A percentile compares a stretch with the other conserved stretches of the same genome.
Conservation (phyloP, 257 asterid species). For the Capsicum pubescens region DNA sequence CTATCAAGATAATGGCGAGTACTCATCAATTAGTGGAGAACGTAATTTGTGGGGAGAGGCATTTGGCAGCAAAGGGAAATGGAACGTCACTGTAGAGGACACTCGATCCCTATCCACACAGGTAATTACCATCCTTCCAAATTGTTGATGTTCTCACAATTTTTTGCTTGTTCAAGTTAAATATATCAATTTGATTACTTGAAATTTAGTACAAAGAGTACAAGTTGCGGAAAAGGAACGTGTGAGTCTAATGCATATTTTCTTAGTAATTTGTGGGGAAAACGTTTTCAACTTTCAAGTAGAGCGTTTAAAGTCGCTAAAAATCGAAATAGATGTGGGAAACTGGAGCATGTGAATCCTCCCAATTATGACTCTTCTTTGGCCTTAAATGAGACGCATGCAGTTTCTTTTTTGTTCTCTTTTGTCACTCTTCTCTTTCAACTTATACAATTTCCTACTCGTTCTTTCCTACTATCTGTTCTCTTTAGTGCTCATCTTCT, state of each 20-base stretch:
- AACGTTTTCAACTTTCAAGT: neutral
- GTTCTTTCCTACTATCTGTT: neutral
- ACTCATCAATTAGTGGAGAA: neutral
- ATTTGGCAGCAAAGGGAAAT: constrained; percentile 34
- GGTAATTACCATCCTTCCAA: constrained; percentile 18
- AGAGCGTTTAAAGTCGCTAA: neutral
- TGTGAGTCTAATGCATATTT: too few relatives aligned
- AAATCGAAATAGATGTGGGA: too few relatives aligned
- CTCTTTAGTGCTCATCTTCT: neutral
- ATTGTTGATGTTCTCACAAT: too few relatives aligned
- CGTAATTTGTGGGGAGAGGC: constrained; percentile 34
- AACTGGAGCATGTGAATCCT: neutral
- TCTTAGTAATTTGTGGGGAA: too few relatives aligned
- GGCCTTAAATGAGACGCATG: neutral
- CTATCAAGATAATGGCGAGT: constrained; percentile 27
- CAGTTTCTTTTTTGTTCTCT: neutral
- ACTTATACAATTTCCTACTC: neutral
- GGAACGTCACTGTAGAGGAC: constrained; percentile 44
- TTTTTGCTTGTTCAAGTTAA: too few relatives aligned
- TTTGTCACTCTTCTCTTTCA: neutral
- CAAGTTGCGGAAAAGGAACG: too few relatives aligned
- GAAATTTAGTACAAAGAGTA: neutral
- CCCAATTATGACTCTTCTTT: neutral
- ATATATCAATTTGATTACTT: neutral
- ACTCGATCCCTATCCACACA: constrained; percentile 24